Evolutionary conservation across 495 filamentous ascomycete genomes (phyloP).

Genomic region (Neurospora pannonica): DNA sequence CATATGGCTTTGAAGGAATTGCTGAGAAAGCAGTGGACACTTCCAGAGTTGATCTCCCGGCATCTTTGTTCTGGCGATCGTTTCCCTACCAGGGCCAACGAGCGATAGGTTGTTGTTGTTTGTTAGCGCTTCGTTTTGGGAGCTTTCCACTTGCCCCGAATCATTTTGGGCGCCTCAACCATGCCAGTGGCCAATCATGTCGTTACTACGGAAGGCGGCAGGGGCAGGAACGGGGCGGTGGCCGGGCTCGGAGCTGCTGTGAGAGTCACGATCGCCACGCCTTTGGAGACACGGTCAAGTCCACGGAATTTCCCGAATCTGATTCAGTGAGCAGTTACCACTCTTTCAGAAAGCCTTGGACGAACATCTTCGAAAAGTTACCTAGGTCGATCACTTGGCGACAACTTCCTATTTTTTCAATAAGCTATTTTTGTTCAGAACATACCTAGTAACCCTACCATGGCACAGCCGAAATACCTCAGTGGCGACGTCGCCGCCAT

Average conservation of each 20-base stretch:
- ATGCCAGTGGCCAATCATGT: background rate
- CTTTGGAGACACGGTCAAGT: background rate
- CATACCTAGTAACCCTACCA: background rate
- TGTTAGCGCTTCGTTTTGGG: background rate
- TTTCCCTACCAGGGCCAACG: background rate
- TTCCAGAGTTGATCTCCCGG: background rate
- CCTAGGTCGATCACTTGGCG: background rate
- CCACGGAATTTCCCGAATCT: background rate
- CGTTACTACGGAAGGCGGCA: background rate
- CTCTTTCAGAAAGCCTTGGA: background rate
- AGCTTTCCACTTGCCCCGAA: background rate
- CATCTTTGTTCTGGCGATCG: background rate
- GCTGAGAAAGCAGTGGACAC: background rate
- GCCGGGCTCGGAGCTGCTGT: background rate
- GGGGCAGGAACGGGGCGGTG: background rate
- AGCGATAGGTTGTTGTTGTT: background rate
- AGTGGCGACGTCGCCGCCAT: slow-evolving; percentile 69
- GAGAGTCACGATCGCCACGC: background rate
- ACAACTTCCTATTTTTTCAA: background rate
- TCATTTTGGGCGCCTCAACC: background rate
- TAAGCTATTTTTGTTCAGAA: background rate
- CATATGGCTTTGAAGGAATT: background rate
- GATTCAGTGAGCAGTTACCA: background rate
- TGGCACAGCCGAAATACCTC: slow-evolving; percentile 56
- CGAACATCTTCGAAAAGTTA: background rate